Evolutionary conservation across 1,284 basidiomycete genomes (phyloP).

Genomic region (Papiliotrema flavescens): DNA sequence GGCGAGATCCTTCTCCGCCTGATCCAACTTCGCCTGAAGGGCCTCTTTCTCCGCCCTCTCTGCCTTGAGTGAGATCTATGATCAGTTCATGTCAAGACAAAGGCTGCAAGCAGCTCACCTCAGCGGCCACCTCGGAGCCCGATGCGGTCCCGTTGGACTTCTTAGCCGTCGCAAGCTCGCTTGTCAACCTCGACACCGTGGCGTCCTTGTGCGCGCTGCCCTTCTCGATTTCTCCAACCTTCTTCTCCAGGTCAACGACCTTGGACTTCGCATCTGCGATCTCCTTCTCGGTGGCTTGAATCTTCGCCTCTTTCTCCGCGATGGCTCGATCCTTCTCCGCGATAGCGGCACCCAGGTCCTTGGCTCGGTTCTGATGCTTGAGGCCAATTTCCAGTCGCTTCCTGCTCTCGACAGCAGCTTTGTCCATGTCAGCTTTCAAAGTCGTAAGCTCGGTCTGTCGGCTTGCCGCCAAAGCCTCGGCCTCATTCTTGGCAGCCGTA

Average conservation of each 20-base stretch:
- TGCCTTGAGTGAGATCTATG: constrained; percentile 19
- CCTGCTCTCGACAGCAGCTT: constrained; percentile 19
- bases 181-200: constrained; percentile 30
- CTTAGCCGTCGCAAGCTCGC: constrained; percentile 26
- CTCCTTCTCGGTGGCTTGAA: constrained; percentile 20
- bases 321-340: constrained; percentile 27
- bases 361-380: constrained; percentile 21
- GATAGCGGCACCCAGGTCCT: constrained; percentile 11
- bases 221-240: constrained; percentile 22
- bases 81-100: not conserved
- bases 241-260: constrained; percentile 31
- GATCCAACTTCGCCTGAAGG: constrained; percentile 29
- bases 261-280: constrained; percentile 26
- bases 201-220: constrained; percentile 24
- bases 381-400: constrained; percentile 32
- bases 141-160: not conserved
- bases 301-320: constrained; percentile 17
- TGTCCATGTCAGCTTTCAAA: constrained; percentile 21
- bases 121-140: constrained; percentile 11
- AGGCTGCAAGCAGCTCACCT: constrained; percentile 17
- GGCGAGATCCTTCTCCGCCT: constrained; percentile 38
- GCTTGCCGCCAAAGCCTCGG: constrained; percentile 25
- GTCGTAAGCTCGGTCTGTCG: constrained; percentile 26
- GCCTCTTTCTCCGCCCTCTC: constrained; percentile 34
- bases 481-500: constrained; percentile 34